phyloP scores from a whole-genome alignment of 208 protist species.

The Herpetomonas samuelpessoai region DNA sequence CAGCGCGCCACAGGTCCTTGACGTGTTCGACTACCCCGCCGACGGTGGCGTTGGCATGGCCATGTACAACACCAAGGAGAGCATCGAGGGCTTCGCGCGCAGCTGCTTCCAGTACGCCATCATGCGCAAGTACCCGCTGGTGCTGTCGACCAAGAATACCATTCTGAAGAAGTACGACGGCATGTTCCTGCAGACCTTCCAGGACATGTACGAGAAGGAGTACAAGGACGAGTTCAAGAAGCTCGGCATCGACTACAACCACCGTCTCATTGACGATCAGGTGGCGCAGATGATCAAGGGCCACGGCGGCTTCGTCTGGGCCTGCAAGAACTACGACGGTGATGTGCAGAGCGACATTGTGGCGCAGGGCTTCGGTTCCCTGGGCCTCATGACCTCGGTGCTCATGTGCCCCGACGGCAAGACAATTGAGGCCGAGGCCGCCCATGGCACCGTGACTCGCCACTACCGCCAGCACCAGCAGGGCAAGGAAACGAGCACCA shows the following conservation, averaged over 20 bases:
- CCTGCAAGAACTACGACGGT: conserved; percentile 99
- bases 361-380: conserved; percentile 96
- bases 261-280: conserved; percentile 98
- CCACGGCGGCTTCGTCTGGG: conserved; percentile 95
- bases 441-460: conserved; percentile 97
- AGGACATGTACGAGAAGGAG: conserved; percentile 90
- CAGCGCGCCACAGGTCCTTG: conserved; percentile 40
- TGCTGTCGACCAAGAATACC: conserved; percentile 97
- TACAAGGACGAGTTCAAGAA: conserved; percentile 90
- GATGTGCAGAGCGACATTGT: conserved; percentile 98
- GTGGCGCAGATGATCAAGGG: conserved; percentile 95
- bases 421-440: conserved; percentile 97
- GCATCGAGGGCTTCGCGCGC: conserved; percentile 94
- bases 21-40: conserved; percentile 90
- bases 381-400: conserved; percentile 98
- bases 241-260: conserved; percentile 90
- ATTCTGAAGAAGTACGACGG: conserved; percentile 98
- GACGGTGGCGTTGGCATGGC: conserved; percentile 88
- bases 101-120: conserved; percentile 95
- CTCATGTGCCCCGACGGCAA: conserved; percentile 96
- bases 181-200: conserved; percentile 96
- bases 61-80: conserved; percentile 98
- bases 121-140: conserved; percentile 87
- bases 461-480: conserved; percentile 97
- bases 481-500: conserved; percentile 96